Percentiles rank a stretch among this genome's conserved stretches.
These are phyloP conservation scores for Colletotrichum australisinense DNA, from an alignment of 2,329 filamentous ascomycete species.

Conservation along the genomic window DNA sequence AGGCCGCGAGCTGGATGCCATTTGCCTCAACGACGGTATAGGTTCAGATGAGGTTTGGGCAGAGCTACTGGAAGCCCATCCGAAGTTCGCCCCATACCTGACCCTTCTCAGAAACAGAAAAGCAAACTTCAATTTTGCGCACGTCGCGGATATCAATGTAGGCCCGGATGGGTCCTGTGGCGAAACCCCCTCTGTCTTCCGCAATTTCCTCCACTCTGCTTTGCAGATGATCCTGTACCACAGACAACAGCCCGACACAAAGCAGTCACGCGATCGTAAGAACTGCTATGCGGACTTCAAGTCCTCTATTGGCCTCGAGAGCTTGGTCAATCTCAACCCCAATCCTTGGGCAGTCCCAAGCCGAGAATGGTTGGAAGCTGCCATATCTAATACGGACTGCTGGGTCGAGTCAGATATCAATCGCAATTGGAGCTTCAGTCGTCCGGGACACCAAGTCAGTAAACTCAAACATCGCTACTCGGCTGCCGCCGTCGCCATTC, in stretches of 20 bases:
- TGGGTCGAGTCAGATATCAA: background rate
- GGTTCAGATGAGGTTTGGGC: too few relatives aligned
- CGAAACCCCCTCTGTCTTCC: background rate
- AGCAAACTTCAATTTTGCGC: background rate
- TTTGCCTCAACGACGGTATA: too few relatives aligned
- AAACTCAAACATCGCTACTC: background rate
- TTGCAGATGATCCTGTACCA: background rate
- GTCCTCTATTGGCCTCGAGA: background rate
- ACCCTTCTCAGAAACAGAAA: background rate
- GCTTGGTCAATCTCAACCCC: background rate
- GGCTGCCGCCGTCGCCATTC: constrained; percentile 8
- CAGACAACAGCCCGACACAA: background rate
- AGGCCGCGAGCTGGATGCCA: too few relatives aligned
- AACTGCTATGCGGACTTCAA: background rate
- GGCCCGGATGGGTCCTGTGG: background rate
- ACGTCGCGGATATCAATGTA: background rate
- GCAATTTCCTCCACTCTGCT: background rate
- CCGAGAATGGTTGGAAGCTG: background rate
- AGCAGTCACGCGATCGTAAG: background rate
- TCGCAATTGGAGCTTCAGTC: background rate
- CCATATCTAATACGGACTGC: background rate
- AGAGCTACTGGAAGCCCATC: too few relatives aligned
- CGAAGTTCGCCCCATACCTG: too few relatives aligned
- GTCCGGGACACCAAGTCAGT: background rate
- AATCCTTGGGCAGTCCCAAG: background rate